Evolutionary conservation across 73 alveolate species (phyloP), one percentile per base, ranked within the genome.

Genomic region (Loxodes magnus): DNA sequence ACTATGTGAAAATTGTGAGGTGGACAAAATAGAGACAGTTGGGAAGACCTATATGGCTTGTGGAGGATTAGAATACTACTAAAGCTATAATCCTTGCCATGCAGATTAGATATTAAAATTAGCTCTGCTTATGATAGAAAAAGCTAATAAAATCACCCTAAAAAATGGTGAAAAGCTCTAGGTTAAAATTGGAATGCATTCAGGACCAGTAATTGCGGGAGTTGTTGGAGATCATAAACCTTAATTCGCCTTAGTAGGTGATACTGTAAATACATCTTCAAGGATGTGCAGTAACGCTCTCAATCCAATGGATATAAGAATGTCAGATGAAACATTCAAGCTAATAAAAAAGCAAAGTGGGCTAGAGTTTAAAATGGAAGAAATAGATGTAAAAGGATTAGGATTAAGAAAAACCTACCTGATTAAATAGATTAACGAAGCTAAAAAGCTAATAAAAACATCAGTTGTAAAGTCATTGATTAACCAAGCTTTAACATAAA

Each of bases 151-250:
- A 2, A 39, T 16, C 9, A 39, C 7, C 14, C 30, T 39, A 1
- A 39, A 39, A 2, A 16, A n/a, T 12, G 53, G 53, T 16, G n/a
- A 9, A 10, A n/a, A 16, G 10, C 2, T 39, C 14, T n/a, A 39
- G 19, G 93, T 93, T 12, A 89, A 87, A 82, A 88, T 93, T 9
- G 99, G 99, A 26, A 79, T 93, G 37, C 96, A 93, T 56, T 71
- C 92, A 31, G 99, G 99, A n/a, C 74, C 87, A 41, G 98, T 92
- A 7, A 78, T 90, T 27, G 90, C 97, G 5, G 99, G 98, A 6
- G 98, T 92, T 26, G 94, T 95, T 5, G 99, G 99, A 5, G 84
- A 76, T 34, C 97, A 89, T 57, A 79, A 87, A 43, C 99, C 99
- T 0, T 90, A 92, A 57, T 95, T 92, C 78, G 79, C 97, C 19